A percentile compares a stretch with the other conserved stretches of the same genome.
Evolutionary conservation across 495 filamentous ascomycete species (phyloP).

Genomic region (Pseudotulostoma volvatum): DNA sequence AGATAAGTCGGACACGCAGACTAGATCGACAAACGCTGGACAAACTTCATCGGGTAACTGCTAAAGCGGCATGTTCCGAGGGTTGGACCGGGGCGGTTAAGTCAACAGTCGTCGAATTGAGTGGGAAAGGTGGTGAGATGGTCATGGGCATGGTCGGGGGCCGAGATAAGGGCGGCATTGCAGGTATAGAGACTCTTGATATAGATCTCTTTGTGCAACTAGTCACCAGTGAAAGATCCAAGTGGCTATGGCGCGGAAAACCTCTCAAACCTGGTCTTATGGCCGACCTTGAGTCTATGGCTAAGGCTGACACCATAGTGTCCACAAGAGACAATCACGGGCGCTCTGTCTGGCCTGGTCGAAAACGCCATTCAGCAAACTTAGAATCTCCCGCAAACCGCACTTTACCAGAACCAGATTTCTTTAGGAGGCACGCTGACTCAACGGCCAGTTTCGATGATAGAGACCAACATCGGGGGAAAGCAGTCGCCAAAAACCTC

Average conservation of each 20-base stretch:
- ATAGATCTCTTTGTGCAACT: constrained; percentile 68
- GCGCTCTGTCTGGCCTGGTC: constrained; percentile 45
- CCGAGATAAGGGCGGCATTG: constrained; percentile 74
- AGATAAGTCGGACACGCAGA: constrained; percentile 56
- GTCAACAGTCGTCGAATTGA: constrained; percentile 82
- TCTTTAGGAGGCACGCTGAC: constrained; percentile 17
- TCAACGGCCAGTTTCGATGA: constrained; percentile 27
- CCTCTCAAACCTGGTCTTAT: constrained; percentile 43
- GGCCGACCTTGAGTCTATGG: constrained; percentile 33
- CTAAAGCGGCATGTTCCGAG: constrained; percentile 73
- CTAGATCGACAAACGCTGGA: constrained; percentile 73
- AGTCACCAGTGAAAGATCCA: constrained; percentile 60
- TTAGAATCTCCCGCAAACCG: constrained; percentile 20
- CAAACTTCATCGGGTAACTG: constrained; percentile 61
- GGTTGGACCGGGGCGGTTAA: constrained; percentile 81
- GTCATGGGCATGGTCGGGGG: constrained; percentile 86
- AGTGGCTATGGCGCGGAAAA: constrained; percentile 93
- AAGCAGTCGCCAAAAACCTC: constrained; percentile 60
- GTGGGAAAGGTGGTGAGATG: constrained; percentile 89
- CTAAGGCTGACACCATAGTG: constrained; percentile 37
- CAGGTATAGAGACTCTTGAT: constrained; percentile 80
- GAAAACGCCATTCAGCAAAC: constrained; percentile 30
- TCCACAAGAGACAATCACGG: constrained; percentile 55
- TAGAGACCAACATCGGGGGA: constrained; percentile 48
- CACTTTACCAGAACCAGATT: constrained; percentile 13